Evolutionary conservation across 2,329 filamentous ascomycete genomes (phyloP).

Genomic region (Penicillium sp.): DNA sequence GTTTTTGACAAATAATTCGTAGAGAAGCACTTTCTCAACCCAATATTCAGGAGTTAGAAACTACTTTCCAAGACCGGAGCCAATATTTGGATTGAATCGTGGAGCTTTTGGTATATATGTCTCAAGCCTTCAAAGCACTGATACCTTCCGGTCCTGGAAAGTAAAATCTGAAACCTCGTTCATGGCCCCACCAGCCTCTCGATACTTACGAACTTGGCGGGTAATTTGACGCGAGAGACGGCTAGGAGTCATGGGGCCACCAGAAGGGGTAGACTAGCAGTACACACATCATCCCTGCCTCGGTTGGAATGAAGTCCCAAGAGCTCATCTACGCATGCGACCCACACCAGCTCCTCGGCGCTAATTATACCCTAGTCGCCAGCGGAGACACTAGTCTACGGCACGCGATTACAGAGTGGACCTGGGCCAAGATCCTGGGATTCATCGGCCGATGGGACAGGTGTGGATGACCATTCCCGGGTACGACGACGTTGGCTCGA

Average conservation of each 20-base stretch:
- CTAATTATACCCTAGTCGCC: conserved; percentile 2
- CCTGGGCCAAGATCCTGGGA: conserved; percentile 1
- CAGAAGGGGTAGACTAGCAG: neutral
- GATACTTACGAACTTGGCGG: neutral
- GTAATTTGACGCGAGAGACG: neutral
- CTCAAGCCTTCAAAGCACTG: neutral
- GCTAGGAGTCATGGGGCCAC: neutral
- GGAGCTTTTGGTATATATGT: neutral
- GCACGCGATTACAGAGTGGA: conserved; percentile 1
- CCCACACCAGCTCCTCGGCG: conserved; percentile 5
- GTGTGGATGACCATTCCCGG: neutral
- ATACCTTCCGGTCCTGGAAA: neutral
- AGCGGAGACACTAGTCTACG: conserved; percentile 1
- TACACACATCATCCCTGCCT: conserved; percentile 1
- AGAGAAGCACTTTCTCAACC: neutral
- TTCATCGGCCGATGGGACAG: neutral
- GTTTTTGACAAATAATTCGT: no score
- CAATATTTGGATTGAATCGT: neutral
- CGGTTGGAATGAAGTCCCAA: conserved; percentile 3
- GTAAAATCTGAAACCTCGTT: neutral
- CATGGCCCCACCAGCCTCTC: neutral
- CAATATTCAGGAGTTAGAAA: neutral
- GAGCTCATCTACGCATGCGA: neutral
- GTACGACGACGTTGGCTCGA: conserved; percentile 4
- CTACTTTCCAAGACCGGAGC: neutral